Base-by-base conservation (phyloP, 805 yeast genomes). In the Metschnikowia hibisci region DNA sequence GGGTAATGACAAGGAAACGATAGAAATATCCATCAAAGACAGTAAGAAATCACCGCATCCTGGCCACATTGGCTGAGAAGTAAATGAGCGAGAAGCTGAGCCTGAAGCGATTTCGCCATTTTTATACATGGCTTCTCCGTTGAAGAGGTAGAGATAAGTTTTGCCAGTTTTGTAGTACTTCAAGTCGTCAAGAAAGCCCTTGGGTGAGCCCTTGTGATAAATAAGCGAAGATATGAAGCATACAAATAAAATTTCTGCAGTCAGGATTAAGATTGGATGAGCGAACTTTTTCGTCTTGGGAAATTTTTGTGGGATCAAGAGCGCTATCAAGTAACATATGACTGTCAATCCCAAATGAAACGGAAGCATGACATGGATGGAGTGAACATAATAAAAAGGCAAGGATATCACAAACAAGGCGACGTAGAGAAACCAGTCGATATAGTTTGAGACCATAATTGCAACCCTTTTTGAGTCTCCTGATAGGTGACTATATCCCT, bases 31-130 rank as follows among this genome's bases (percentile, higher is more conserved):
- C 84, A 86, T 81, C 51, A 85, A 60, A 0, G 89, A 75, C 5
- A 81, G 59, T 31, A 86, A 69, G 13, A 86, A 68, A 56, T 86
- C 95, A 2, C 95, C 95, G 11, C 90, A 86, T 0, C 95, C 95
- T 0, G 95, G 93, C 76, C 79, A 74, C 15, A 61, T 57, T 1
- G 73, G 70, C 2, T 66, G 61, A 4, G 61, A 54, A 0, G 74
- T 66, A 31, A 44, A 55, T 9, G 14, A 20, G 3, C 26, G 30
- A 12, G 42, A 30, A 4, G 30, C 26, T 14, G 25, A 18, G 3
- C 26, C 33, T 3, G 54, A 52, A 11, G 48, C 42, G 5, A 45
- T 40, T 18, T 60, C 51, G 5, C 70, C 67, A 31, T 55, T 62
- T 28, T 66, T 55, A 34, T 61, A 47, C 51, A 62, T 39, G 3